Evolutionary conservation across 2,329 filamentous ascomycete genomes (phyloP).

Genomic region (Fusarium anguioides): DNA sequence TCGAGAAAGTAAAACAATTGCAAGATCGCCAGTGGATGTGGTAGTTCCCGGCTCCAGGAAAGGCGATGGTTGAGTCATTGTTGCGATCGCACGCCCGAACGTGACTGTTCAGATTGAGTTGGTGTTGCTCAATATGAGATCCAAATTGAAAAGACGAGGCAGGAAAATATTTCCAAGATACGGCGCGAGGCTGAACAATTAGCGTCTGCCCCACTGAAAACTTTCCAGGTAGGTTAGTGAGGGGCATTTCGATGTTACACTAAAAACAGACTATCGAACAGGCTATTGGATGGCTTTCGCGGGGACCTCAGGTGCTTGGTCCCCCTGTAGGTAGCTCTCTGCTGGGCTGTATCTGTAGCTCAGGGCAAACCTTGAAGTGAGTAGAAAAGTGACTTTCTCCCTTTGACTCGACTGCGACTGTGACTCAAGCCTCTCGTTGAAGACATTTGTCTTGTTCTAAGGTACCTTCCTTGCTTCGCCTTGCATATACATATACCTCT

Average conservation of each 20-base stretch:
- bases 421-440: conserved; percentile 24
- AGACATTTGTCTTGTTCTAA: conserved; percentile 32
- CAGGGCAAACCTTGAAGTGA: conserved; percentile 12
- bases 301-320: background rate
- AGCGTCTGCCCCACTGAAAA: conserved; percentile 29
- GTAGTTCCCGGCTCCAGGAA: conserved; percentile 78
- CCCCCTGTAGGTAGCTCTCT: conserved; percentile 16
- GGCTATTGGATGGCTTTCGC: conserved; percentile 27
- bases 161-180: conserved; percentile 38
- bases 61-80: conserved; percentile 68
- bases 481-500: conserved; percentile 24
- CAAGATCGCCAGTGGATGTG: conserved; percentile 74
- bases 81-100: conserved; percentile 17
- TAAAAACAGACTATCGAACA: conserved; percentile 27
- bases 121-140: conserved; percentile 1
- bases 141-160: conserved; percentile 21
- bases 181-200: conserved; percentile 34
- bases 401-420: conserved; percentile 38
- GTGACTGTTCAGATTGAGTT: background rate
- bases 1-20: conserved; percentile 88
- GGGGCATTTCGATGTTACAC: conserved; percentile 25
- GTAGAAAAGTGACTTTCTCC: conserved; percentile 35
- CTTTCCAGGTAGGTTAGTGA: conserved; percentile 20
- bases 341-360: no score
- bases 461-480: background rate